Base-by-base conservation (phyloP, 116 monocot genomes). In the Zostera marina region DNA sequence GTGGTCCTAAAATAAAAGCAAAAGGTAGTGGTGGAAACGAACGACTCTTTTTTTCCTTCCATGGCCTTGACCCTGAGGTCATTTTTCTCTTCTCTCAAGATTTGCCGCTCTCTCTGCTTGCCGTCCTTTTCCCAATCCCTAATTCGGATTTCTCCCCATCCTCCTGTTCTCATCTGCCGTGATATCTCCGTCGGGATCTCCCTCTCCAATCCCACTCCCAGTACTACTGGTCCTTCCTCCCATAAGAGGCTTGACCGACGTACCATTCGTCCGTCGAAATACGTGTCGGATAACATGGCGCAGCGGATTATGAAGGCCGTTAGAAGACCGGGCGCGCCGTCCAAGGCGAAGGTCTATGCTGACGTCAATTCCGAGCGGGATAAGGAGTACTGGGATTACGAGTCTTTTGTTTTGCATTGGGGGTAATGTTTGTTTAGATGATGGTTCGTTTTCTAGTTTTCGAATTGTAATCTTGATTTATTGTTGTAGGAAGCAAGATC, bases 401-500 rank as follows among this genome's bases (percentile, higher is more conserved):
- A 52, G 49, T 70, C 70, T 16, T 41, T 70, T 11, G 26, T 42
- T 57, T 41, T 70, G 22, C 55, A 70, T 42, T 70, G 70, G 70
- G 63, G 70, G 70, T 69, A 68, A 1, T 42, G 32, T 12, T 19
- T 21, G 43, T 11, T 19, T 19, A 9, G 42, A 15, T 59, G 43
- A 3, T 10, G 38, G 1, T 11, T 19, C 42, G 10, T 19, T 38
- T 42, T 58, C 21, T 7, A 1, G 58, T 43, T 41, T 11, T 58
- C 2, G 11, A 21, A 23, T 32, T 9, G 7, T 15, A 1, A 15
- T 45, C 15, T 62, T 16, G 14, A 16, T 22, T 47, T 7, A 0
- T 22, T 54, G 39, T 22, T 11, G 52, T 63, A 93, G 93, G 73
- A 79, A 88, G 41, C 88, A 93, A 70, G 88, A 88, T 56, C 79